Percentiles rank a stretch among this genome's conserved stretches.
Conservation (phyloP, 2,329 filamentous ascomycete genomes). For the Huntiella decipiens region DNA sequence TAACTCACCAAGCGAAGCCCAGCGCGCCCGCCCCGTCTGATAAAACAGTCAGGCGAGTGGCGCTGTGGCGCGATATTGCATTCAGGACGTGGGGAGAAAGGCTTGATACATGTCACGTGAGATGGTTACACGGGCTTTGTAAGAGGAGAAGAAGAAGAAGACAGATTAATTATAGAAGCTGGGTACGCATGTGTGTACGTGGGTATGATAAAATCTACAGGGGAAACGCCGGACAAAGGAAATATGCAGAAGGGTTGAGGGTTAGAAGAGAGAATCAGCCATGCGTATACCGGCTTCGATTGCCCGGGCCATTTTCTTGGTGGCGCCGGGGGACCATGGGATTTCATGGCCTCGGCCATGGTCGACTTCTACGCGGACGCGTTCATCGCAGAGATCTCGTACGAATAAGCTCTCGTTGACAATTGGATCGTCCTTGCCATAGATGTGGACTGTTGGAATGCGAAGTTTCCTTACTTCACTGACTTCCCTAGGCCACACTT, state of each 20-base stretch:
- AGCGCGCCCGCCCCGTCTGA: background rate
- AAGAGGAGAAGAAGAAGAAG: background rate
- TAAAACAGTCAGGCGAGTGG: no score
- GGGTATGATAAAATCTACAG: no score
- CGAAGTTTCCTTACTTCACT: background rate
- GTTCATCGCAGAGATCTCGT: constrained; percentile 2
- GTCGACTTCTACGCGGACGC: background rate
- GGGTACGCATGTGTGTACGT: no score
- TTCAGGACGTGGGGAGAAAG: background rate
- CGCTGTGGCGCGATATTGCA: no score
- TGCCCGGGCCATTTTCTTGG: constrained; percentile 3
- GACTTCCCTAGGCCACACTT: no score
- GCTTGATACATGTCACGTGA: background rate
- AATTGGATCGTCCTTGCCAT: background rate
- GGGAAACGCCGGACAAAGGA: no score
- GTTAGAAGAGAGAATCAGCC: background rate
- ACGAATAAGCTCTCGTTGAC: background rate
- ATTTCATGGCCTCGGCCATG: constrained; percentile 2
- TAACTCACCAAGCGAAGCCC: no score
- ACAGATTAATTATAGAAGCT: no score
- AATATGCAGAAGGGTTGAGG: no score
- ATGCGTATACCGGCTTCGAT: constrained; percentile 1
- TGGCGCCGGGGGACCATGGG: background rate
- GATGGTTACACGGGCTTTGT: background rate
- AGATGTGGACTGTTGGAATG: constrained; percentile 7